phyloP scores from a whole-genome alignment of 129 eudicot species.

The Arctium lappa region DNA sequence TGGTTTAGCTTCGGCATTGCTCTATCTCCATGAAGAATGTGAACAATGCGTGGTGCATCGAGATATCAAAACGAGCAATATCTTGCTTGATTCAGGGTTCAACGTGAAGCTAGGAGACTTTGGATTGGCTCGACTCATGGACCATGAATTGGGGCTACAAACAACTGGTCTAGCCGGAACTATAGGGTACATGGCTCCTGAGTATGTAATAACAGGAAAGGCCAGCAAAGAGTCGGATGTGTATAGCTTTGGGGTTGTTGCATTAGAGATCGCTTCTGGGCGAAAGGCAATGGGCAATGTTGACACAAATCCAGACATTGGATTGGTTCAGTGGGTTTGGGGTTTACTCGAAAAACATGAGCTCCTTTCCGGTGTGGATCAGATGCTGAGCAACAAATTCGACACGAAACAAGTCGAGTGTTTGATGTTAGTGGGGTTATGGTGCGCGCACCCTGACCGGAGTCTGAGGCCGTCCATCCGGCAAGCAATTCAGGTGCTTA shows the following conservation, averaged over 20 bases:
- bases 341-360: constrained; percentile 22
- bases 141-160: constrained; percentile 33
- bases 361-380: constrained; percentile 26
- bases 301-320: background rate
- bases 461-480: constrained; percentile 25
- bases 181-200: constrained; percentile 44
- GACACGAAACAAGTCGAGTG: constrained; percentile 16
- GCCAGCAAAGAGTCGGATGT: constrained; percentile 33
- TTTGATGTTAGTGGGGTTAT: constrained; percentile 39
- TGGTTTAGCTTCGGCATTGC: constrained; percentile 32
- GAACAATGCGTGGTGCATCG: constrained; percentile 46
- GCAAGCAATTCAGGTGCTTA: constrained; percentile 29
- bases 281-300: background rate
- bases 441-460: constrained; percentile 45
- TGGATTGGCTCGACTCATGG: constrained; percentile 40
- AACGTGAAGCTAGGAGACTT: constrained; percentile 49
- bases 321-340: constrained; percentile 36
- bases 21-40: constrained; percentile 43
- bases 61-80: constrained; percentile 47
- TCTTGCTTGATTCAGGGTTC: constrained; percentile 47
- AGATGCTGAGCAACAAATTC: background rate
- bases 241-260: constrained; percentile 48
- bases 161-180: constrained; percentile 50
- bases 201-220: constrained; percentile 28
- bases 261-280: constrained; percentile 34